Evolutionary conservation across 208 protist genomes (phyloP), one percentile per base, ranked within the genome.

Genomic region (Leishmania lainsoni): DNA sequence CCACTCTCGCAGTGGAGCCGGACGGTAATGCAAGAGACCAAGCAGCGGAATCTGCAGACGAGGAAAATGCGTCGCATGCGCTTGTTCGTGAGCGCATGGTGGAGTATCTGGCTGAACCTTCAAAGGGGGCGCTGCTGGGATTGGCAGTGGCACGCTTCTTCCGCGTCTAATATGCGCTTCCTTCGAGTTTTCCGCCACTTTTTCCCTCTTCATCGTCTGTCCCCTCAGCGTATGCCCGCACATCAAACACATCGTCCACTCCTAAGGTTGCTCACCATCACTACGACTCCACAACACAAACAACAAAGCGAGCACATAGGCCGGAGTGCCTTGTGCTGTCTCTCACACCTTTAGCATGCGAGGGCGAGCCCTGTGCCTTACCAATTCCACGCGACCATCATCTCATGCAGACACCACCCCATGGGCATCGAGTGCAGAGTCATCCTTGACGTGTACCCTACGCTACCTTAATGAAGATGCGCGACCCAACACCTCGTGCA

Each of bases 71-170:
- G 5, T 22, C 52, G 9, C 29, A 81, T 35, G 90, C 89, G 10
- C 77, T 95, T 6, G 75, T 88, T 51, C 82, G 71, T 59, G 92
- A 96, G 83, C 92, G 92, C 3, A 81, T 83, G 35, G 75, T 96
- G 5, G 92, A 96, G 29, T 94, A 94, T 76, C 78, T 96, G 42
- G 89, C 89, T 0, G 86, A 93, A 51, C 92, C 92, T 2, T 88
- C 80, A 9, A 93, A 91, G 59, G 45, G 65, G 0, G 88, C 82
- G 9, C 81, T 89, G 81, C 22, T 94, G 0, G 88, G 81, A 0
- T 68, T 96, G 10, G 76, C 90, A 39, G 54, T 65, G 0, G 92
- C 89, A 0, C 92, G 82, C 49, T 42, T 93, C 5, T 89, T 96
- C 73, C 80, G 79, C 56, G 12, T 96, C 3, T 94, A 88, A 74